Conservation (phyloP, 2,329 filamentous ascomycete genomes). For the Blastomyces percursus region DNA sequence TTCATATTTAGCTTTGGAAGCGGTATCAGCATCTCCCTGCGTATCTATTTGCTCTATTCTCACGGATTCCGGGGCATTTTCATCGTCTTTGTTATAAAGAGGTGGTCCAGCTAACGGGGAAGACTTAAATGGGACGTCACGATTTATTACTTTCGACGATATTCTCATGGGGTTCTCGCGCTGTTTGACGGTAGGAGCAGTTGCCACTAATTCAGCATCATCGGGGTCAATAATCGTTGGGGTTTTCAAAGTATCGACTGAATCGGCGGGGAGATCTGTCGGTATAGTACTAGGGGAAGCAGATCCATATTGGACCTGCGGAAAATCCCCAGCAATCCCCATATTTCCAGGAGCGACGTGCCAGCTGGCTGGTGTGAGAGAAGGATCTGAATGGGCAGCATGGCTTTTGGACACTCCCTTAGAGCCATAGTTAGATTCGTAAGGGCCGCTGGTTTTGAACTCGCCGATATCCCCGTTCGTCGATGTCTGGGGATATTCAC, state of each 20-base stretch:
- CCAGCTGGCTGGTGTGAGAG: not conserved
- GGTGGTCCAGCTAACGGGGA: slow-evolving; percentile 24
- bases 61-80: not conserved
- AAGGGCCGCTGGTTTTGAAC: slow-evolving; percentile 2
- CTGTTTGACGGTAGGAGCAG: not conserved
- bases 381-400: not conserved
- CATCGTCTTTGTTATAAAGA: slow-evolving; percentile 7
- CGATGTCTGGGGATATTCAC: not conserved
- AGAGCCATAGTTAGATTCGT: not conserved
- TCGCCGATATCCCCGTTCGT: not conserved
- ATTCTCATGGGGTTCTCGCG: slow-evolving; percentile 2
- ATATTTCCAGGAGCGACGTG: not conserved
- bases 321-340: not conserved
- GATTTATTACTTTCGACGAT: slow-evolving; percentile 8
- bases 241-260: not conserved
- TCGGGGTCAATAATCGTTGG: not conserved
- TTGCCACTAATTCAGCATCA: not conserved
- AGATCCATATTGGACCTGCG: not conserved
- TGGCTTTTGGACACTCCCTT: not conserved
- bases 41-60: slow-evolving; percentile 5
- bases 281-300: not conserved
- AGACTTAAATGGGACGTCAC: slow-evolving; percentile 21
- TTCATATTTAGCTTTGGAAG: not conserved
- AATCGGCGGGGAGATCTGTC: not conserved
- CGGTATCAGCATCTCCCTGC: not conserved